These are phyloP conservation scores for Dendrobium huoshanense DNA, from an alignment of 106 monocot species.

Conservation along the genomic window DNA sequence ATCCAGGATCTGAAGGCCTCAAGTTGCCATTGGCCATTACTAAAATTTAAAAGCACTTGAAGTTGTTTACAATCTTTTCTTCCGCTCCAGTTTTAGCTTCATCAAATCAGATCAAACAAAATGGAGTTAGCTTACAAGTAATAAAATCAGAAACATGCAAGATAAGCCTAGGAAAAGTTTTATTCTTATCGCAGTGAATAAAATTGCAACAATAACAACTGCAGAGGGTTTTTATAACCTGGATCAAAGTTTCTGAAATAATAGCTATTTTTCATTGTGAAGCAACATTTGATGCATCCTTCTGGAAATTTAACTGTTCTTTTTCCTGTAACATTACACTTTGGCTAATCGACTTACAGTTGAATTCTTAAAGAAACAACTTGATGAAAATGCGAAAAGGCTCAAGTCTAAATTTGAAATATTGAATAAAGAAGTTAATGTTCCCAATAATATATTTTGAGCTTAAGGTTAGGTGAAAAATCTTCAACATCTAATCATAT, in stretches of 20 bases:
- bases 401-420: background rate
- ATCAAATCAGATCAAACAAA: background rate
- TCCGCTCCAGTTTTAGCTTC: background rate
- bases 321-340: background rate
- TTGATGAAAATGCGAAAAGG: background rate
- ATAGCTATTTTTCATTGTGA: background rate
- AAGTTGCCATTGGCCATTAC: background rate
- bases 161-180: background rate
- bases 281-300: background rate
- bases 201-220: background rate
- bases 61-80: background rate
- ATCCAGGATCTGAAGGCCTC: background rate
- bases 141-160: background rate
- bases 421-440: background rate
- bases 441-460: background rate
- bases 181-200: background rate
- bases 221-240: background rate
- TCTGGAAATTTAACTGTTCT: background rate
- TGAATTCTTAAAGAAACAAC: background rate
- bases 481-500: background rate
- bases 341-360: background rate
- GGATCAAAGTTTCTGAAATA: background rate
- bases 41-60: background rate
- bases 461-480: slow-evolving; percentile 1
- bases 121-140: background rate